phyloP scores from a whole-genome alignment of 345 rosid species.

The Carallia pectinifolia region DNA sequence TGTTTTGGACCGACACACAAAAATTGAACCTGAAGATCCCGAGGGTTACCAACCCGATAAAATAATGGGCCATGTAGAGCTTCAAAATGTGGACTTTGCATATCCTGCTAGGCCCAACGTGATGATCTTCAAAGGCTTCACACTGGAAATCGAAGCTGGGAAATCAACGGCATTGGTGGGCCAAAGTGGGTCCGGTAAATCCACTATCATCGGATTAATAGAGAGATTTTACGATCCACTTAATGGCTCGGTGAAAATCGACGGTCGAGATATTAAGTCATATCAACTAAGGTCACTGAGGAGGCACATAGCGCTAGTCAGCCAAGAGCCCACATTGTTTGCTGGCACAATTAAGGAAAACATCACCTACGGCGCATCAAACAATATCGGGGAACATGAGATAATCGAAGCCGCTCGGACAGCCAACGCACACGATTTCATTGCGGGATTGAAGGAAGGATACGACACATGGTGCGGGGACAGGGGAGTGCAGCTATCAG shows the following conservation, averaged over 20 bases:
- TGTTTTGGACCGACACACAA: slow-evolving; percentile 23
- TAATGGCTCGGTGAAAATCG: slow-evolving; percentile 20
- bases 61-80: slow-evolving; percentile 16
- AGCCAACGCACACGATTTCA: slow-evolving; percentile 37
- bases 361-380: slow-evolving; percentile 16
- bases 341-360: slow-evolving; percentile 26
- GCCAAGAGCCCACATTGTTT: slow-evolving; percentile 32
- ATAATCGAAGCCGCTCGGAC: slow-evolving; percentile 23
- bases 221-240: slow-evolving; percentile 32
- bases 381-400: slow-evolving; percentile 11
- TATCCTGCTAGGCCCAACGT: slow-evolving; percentile 31
- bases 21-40: slow-evolving; percentile 24
- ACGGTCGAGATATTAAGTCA: slow-evolving; percentile 22
- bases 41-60: slow-evolving; percentile 13
- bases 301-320: slow-evolving; percentile 23
- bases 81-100: slow-evolving; percentile 25
- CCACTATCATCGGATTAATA: slow-evolving; percentile 28
- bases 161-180: slow-evolving; percentile 34
- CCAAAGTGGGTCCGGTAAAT: slow-evolving; percentile 34
- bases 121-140: slow-evolving; percentile 23
- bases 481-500: slow-evolving; percentile 34
- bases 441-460: slow-evolving; percentile 23
- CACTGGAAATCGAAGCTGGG: slow-evolving; percentile 28
- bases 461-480: slow-evolving; percentile 36
- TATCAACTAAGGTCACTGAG: slow-evolving; percentile 27